Evolutionary conservation across 257 asterid genomes (phyloP), one percentile per base, ranked within the genome.

Genomic region (Salvia splendens): DNA sequence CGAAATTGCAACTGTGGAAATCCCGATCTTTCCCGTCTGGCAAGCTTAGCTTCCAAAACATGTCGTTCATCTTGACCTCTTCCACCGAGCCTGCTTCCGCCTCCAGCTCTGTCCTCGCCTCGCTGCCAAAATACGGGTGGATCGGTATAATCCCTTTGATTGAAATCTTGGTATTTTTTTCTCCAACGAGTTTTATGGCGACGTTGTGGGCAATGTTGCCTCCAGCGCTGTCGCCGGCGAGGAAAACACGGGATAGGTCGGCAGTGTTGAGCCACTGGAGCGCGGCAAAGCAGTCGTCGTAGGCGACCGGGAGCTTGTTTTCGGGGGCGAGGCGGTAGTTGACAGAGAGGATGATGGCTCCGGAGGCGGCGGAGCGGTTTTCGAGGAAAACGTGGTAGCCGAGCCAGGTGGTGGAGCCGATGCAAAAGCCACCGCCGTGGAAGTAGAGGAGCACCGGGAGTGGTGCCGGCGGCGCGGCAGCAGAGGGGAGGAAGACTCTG

Each of bases 361-460:
- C 68, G 24, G 92, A 83, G 0, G 65, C 28, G 15, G 79, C 76
- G 3, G 95, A 76, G 12, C 87, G 73, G 71, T 82, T 83, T 4
- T 85, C 89, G 1, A 92, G 75, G 83, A 89, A 89, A 24, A 56
- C 1, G 79, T 91, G 92, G 81, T 85, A 89, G 30, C 90, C 89
- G 9, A 68, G 72, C 96, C 96, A 87, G 5, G 92, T 74, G 30
- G 96, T 89, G 46, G 96, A 81, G 74, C 95, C 92, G 36, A 87
- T 84, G 79, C 95, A 85, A 62, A 92, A 92, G 7, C 95, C 96
- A 11, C 95, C 96, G 3, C 98, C 98, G 54, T 92, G 98, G 83
- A 92, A 92, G 52, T 92, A 87, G 48, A 86, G 81, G 52, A 92
- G 16, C 56, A 86, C 62, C 0, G 96, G 91, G 49, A 86, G 79